phyloP scores from a whole-genome alignment of 2,329 filamentous ascomycete species.

The Blumeriella jaapii region DNA sequence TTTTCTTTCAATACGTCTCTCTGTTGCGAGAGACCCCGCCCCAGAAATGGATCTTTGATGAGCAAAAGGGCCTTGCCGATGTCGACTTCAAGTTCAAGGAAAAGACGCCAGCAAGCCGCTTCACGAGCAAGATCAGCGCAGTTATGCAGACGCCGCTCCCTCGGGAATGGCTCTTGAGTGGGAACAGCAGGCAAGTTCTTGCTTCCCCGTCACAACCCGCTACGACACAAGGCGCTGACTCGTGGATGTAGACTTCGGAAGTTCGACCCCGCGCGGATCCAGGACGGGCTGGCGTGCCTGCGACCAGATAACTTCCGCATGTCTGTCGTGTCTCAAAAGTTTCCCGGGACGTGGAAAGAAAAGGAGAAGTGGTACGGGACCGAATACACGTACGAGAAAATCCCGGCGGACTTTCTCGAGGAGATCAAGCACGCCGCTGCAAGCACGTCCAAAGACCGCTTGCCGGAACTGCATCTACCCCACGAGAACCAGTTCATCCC shows the following conservation, averaged over 20 bases:
- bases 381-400: slow-evolving; percentile 74
- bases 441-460: slow-evolving; percentile 44
- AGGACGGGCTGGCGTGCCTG: slow-evolving; percentile 59
- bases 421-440: slow-evolving; percentile 56
- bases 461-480: slow-evolving; percentile 68
- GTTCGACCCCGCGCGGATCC: slow-evolving; percentile 70
- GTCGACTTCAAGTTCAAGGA: slow-evolving; percentile 93
- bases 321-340: slow-evolving; percentile 70
- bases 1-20: slow-evolving; percentile 71
- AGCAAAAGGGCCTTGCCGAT: slow-evolving; percentile 81
- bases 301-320: slow-evolving; percentile 84
- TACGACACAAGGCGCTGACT: slow-evolving; percentile 11
- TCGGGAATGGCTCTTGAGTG: slow-evolving; percentile 79
- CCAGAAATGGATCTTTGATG: slow-evolving; percentile 87
- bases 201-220: background rate
- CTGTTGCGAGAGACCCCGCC: slow-evolving; percentile 71
- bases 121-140: slow-evolving; percentile 73
- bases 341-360: slow-evolving; percentile 72
- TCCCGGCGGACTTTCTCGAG: slow-evolving; percentile 62
- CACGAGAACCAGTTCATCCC: slow-evolving; percentile 95
- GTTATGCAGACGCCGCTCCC: slow-evolving; percentile 88
- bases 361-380: slow-evolving; percentile 98
- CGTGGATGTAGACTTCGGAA: slow-evolving; percentile 43
- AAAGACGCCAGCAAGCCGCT: slow-evolving; percentile 79
- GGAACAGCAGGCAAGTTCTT: slow-evolving; percentile 42